Percentiles rank a stretch among this genome's conserved stretches.
Evolutionary conservation across 2,329 filamentous ascomycete genomes (phyloP).

Genomic region (Trichoderma cornu-damae): DNA sequence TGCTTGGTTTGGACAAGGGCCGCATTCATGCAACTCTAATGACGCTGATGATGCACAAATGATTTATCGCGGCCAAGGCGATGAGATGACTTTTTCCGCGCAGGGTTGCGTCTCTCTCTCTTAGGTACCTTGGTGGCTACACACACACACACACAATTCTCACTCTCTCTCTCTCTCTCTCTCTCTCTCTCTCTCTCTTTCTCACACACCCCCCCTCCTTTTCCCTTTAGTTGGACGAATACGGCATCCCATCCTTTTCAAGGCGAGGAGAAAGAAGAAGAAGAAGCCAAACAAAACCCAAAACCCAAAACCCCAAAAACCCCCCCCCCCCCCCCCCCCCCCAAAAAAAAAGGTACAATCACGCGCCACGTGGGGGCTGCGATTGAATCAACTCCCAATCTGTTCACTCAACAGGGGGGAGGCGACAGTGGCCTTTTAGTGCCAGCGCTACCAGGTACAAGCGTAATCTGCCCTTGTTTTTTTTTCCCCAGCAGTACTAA

Average conservation of each 20-base stretch:
- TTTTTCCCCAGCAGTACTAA: neutral
- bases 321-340: too few relatives aligned
- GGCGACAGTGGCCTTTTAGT: neutral
- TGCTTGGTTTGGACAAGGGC: conserved; percentile 10
- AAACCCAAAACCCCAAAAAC: too few relatives aligned
- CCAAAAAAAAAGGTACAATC: too few relatives aligned
- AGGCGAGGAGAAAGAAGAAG: neutral
- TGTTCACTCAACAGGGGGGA: neutral
- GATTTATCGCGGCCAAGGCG: neutral
- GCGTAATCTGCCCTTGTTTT: neutral
- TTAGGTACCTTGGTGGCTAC: neutral
- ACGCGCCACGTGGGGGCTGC: conserved; percentile 15
- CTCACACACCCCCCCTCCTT: neutral
- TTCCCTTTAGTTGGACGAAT: neutral
- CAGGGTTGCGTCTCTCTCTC: too few relatives aligned
- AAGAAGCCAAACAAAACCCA: too few relatives aligned
- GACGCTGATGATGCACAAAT: conserved; percentile 3
- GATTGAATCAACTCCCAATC: conserved; percentile 12
- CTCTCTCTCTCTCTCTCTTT: too few relatives aligned
- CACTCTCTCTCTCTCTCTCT: too few relatives aligned
- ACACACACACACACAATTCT: too few relatives aligned
- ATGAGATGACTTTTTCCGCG: neutral
- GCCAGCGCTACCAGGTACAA: too few relatives aligned
- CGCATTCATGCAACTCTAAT: conserved; percentile 12
- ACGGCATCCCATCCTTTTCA: conserved; percentile 16